Base-by-base conservation (phyloP, 768 basidiomycete species). In the Trametes coccinea region DNA sequence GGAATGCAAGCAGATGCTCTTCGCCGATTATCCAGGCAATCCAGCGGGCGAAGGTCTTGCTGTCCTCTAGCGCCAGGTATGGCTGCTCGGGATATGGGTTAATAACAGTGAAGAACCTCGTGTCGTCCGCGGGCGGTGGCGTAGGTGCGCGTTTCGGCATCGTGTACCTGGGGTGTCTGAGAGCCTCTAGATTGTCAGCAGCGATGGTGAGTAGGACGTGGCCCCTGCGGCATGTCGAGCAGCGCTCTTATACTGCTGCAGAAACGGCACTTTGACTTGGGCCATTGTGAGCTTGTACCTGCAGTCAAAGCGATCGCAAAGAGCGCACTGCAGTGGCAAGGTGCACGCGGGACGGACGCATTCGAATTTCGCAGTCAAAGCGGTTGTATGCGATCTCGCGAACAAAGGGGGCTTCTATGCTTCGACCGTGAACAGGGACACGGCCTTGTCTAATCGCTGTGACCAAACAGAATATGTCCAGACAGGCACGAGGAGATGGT, bases 111-210 rank as follows among this genome's bases (percentile, higher is more conserved):
- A 83, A 68, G 63, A 77, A 81, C 27, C 69, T 66, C 0, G 80
- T 78, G 37, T 82, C 80, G 44, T 79, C 75, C 3, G 65, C 66
- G n/a, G 79, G 78, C 11, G 77, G 77, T 4, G 62, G 62, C 1
- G 80, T 78, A 39, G 68, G 61, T 5, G 70, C 59, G n/a, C 81
- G 78, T 67, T 80, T 80, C 4, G 76, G 76, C 80, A 81, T 77
- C 2, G 22, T 17, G 22, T 2, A 5, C 41, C 0, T 6, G 5
- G 34, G 34, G 34, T n/a, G 22, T 22, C 22, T 22, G 22, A 22
- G 22, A 22, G 1, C 1, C 22, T 22, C 22, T 22, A 22, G 22
- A 22, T 22, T 1, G 22, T 22, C 22, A 22, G 22, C 34, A 11
- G 34, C 34, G 34, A 37, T 1, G n/a, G 40, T n/a, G 48, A 29